phyloP scores from a whole-genome alignment of 1,284 basidiomycete genomes.

The Vanrija humicola region DNA sequence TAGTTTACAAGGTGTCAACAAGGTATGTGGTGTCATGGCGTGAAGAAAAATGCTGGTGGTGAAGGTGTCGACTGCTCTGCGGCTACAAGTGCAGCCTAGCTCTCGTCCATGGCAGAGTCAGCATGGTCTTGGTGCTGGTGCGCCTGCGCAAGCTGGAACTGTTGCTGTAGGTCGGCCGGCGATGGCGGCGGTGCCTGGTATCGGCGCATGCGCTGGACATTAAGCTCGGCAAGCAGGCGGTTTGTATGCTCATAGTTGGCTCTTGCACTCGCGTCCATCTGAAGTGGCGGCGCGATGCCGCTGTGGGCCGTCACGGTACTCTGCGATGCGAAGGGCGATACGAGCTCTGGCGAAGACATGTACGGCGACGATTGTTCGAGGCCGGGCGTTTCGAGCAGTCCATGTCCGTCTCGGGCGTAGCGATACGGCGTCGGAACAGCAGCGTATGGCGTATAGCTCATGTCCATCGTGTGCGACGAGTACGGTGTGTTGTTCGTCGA shows the following conservation, averaged over 20 bases:
- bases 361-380: slow-evolving; percentile 8
- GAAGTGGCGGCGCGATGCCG: background rate
- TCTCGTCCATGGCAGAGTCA: no score
- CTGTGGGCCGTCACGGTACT: background rate
- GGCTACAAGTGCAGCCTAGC: no score
- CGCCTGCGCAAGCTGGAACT: no score
- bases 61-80: no score
- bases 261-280: slow-evolving; percentile 20
- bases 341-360: slow-evolving; percentile 5
- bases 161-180: no score
- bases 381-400: slow-evolving; percentile 7
- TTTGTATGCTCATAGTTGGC: slow-evolving; percentile 43
- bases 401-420: background rate
- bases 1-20: no score
- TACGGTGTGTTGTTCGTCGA: background rate
- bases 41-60: no score
- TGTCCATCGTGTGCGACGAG: background rate
- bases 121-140: no score
- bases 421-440: slow-evolving; percentile 7
- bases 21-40: no score
- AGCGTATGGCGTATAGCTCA: background rate
- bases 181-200: background rate
- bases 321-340: background rate
- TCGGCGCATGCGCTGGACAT: slow-evolving; percentile 26
- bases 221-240: slow-evolving; percentile 39